phyloP scores from a whole-genome alignment of 345 rosid species.

The Iberis pinnata region DNA sequence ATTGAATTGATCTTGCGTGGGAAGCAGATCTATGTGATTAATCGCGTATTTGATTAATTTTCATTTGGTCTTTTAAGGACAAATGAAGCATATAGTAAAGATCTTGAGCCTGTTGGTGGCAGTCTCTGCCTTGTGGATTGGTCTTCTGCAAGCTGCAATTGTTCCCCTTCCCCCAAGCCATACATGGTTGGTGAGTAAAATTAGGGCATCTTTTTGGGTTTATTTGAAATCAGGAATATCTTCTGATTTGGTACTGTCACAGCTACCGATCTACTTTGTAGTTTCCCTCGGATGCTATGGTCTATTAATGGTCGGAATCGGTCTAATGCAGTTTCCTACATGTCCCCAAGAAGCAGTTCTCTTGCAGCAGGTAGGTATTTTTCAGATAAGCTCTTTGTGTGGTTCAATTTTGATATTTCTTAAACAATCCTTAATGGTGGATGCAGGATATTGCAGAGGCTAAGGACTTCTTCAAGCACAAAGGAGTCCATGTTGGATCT shows the following conservation, averaged over 20 bases:
- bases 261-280: slow-evolving; percentile 63
- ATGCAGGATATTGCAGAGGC: slow-evolving; percentile 79
- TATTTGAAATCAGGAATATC: neutral
- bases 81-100: slow-evolving; percentile 53
- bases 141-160: slow-evolving; percentile 49
- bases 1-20: too few relatives aligned
- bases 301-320: slow-evolving; percentile 67
- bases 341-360: slow-evolving; percentile 67
- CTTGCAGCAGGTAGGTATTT: slow-evolving; percentile 57
- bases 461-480: slow-evolving; percentile 53
- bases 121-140: slow-evolving; percentile 47
- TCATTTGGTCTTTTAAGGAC: neutral
- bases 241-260: neutral
- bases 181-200: slow-evolving; percentile 49
- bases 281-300: slow-evolving; percentile 75
- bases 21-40: too few relatives aligned
- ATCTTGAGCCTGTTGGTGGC: slow-evolving; percentile 41
- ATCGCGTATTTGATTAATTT: too few relatives aligned
- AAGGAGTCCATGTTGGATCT: slow-evolving; percentile 59
- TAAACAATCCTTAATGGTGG: too few relatives aligned
- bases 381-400: neutral
- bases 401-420: too few relatives aligned
- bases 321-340: slow-evolving; percentile 63
- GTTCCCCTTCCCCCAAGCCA: slow-evolving; percentile 36
- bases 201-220: neutral